A percentile compares a stretch with the other conserved stretches of the same genome.
phyloP scores from a whole-genome alignment of 176 grass and related monocot species.

The Elymus sibiricus region DNA sequence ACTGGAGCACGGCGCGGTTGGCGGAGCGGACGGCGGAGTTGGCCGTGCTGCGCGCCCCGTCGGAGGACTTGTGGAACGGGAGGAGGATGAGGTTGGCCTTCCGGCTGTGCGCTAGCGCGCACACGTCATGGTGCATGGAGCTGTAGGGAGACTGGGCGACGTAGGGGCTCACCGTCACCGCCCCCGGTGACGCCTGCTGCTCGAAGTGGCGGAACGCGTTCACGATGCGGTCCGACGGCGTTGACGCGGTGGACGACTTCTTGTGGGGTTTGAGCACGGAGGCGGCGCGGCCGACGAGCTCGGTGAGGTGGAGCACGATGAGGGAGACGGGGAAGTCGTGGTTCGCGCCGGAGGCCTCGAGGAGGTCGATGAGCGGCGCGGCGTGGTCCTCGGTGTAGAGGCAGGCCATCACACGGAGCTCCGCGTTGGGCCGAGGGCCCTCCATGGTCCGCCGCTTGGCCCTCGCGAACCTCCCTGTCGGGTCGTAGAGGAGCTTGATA shows the following conservation, averaged over 20 bases:
- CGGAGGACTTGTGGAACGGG: slow-evolving; percentile 67
- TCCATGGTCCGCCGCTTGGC: slow-evolving; percentile 36
- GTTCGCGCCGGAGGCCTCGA: slow-evolving; percentile 26
- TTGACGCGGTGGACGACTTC: neutral
- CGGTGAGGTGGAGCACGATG: slow-evolving; percentile 68
- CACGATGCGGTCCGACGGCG: slow-evolving; percentile 52
- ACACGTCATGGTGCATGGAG: slow-evolving; percentile 77
- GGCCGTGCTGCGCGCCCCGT: slow-evolving; percentile 40
- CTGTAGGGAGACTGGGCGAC: slow-evolving; percentile 51
- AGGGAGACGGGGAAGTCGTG: slow-evolving; percentile 41
- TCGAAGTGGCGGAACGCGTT: slow-evolving; percentile 72
- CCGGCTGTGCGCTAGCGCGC: slow-evolving; percentile 58
- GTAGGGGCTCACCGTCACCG: slow-evolving; percentile 51
- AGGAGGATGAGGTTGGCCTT: slow-evolving; percentile 70
- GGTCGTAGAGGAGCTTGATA: slow-evolving; percentile 71
- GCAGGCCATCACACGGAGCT: slow-evolving; percentile 57
- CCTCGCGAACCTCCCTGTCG: slow-evolving; percentile 33
- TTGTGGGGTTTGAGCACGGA: slow-evolving; percentile 58
- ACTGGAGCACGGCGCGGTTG: slow-evolving; percentile 53
- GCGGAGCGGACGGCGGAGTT: slow-evolving; percentile 47
- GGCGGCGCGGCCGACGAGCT: slow-evolving; percentile 49
- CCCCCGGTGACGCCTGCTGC: slow-evolving; percentile 32
- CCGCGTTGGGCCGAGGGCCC: slow-evolving; percentile 11
- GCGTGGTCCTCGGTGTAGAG: slow-evolving; percentile 72
- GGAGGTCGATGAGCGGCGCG: slow-evolving; percentile 55